Evolutionary conservation across 2,329 filamentous ascomycete species (phyloP).

Genomic region (Emmonsia crescens): DNA sequence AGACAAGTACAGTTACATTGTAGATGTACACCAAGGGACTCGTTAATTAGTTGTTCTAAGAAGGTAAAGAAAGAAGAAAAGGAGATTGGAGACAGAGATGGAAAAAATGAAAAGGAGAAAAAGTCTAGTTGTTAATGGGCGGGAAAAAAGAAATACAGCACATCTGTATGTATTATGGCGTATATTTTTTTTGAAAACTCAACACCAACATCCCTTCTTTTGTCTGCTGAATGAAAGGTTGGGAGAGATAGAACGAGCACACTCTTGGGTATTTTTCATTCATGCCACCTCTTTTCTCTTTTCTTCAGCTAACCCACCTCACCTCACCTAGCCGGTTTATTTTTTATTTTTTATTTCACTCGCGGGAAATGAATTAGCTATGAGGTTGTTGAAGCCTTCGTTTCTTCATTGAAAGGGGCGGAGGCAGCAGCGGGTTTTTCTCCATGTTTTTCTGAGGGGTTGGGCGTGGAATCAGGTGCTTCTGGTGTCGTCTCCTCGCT

Average conservation of each 20-base stretch:
- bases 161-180: neutral
- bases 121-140: neutral
- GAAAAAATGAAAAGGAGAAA: neutral
- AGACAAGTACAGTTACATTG: neutral
- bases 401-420: neutral
- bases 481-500: conserved; percentile 17
- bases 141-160: neutral
- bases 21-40: neutral
- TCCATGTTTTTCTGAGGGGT: conserved; percentile 14
- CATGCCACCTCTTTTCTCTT: neutral
- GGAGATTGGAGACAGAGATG: neutral
- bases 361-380: neutral
- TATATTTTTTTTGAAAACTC: neutral
- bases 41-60: neutral
- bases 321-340: too few species aligned
- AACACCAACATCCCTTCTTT: neutral
- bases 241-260: neutral
- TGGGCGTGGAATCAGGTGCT: conserved; percentile 1
- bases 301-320: neutral
- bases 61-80: neutral
- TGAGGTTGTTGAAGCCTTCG: neutral
- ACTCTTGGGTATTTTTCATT: neutral
- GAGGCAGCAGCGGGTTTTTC: conserved; percentile 6
- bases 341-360: neutral
- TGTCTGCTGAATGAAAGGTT: neutral